Evolutionary conservation across 2,329 filamentous ascomycete species (phyloP).

Genomic region (Beauveria scarabaeidicola): DNA sequence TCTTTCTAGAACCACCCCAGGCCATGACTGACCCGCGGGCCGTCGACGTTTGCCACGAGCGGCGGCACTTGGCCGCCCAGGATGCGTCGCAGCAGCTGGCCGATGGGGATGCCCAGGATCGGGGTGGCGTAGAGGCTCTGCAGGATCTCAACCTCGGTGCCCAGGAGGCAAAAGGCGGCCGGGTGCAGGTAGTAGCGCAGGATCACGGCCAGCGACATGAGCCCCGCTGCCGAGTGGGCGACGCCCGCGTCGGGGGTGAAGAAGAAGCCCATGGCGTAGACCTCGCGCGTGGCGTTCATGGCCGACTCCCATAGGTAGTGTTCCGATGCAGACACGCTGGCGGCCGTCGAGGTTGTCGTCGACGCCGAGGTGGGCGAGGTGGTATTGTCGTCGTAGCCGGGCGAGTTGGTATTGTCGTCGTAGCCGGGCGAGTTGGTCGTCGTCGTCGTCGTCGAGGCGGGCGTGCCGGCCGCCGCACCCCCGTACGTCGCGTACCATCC

Average conservation of each 20-base stretch:
- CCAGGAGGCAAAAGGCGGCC: constrained; percentile 1
- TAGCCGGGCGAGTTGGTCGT: neutral
- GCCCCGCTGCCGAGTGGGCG: constrained; percentile 1
- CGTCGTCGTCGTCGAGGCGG: neutral
- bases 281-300: constrained; percentile 2
- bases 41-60: neutral
- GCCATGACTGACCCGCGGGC: neutral
- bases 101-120: constrained; percentile 4
- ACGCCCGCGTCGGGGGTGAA: constrained; percentile 5
- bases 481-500: neutral
- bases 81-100: constrained; percentile 1
- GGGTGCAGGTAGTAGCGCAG: constrained; percentile 9
- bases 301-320: constrained; percentile 10
- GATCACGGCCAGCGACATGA: constrained; percentile 8
- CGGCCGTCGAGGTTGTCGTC: neutral
- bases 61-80: neutral
- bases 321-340: constrained; percentile 5
- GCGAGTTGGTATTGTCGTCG: neutral
- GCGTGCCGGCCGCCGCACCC: neutral
- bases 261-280: constrained; percentile 7
- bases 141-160: constrained; percentile 2
- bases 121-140: neutral
- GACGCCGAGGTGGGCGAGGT: neutral
- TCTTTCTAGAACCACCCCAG: constrained; percentile 1
- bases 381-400: neutral